Evolutionary conservation across 2,329 filamentous ascomycete species (phyloP), one percentile per base, ranked within the genome.

Genomic region (Fusarium anguioides): DNA sequence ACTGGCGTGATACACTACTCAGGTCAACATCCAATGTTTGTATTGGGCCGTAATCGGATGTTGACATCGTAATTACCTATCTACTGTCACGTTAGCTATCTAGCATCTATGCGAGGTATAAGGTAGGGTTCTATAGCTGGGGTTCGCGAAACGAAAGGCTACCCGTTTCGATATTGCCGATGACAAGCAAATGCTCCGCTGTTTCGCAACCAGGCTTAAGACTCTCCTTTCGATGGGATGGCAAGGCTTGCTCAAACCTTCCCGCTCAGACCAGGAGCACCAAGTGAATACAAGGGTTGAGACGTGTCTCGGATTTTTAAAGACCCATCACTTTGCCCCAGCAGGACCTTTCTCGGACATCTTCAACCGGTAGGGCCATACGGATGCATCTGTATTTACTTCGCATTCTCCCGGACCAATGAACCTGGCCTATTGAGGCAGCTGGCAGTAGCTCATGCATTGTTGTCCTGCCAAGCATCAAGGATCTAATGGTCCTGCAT

Each of bases 181-280:
- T n/a, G 29, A 18, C 48, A 45, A 52, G 36, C 40, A 26, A 39
- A 23, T 52, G 46, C 52, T 46, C 36, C 59, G 35, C 54, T 50
- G 70, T 70, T 72, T 73, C 55, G 60, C 54, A 59, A 51, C 61
- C 49, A 56, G 69, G 69, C 37, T 67, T 36, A 55, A 48, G 42
- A 40, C 48, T 71, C 57, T 60, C 47, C 49, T 67, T 55, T 48
- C 50, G 57, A 44, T 26, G 24, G 37, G 55, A 29, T 66, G 69
- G 62, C 45, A 42, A n/a, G 52, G 46, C 47, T 49, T 54, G 45
- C 51, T 50, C 42, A 37, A 68, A 56, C 33, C 47, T 68, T n/a
- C 33, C 56, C 60, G 65, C 61, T 50, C 49, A 57, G 51, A 49
- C 65, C 52, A 59, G 45, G 35, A 46, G 55, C 45, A 42, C 40